phyloP scores from a whole-genome alignment of 495 filamentous ascomycete species.

The Pyronema omphalodes region DNA sequence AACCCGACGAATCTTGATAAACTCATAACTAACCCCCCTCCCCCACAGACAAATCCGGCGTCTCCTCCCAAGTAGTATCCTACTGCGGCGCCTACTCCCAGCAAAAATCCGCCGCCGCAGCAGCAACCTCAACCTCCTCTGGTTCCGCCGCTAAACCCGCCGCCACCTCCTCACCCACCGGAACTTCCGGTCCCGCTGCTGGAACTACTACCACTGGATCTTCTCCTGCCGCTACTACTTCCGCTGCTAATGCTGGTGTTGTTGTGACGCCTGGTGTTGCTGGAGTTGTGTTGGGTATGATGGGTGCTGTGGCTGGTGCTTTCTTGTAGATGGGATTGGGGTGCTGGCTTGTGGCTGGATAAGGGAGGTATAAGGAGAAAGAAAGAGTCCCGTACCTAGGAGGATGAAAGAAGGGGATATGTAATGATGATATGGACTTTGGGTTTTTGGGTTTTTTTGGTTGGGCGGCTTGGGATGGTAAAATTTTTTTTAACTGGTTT shows the following conservation, averaged over 20 bases:
- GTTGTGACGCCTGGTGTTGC: slow-evolving; percentile 8
- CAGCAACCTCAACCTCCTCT: slow-evolving; percentile 13
- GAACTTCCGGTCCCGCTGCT: slow-evolving; percentile 3
- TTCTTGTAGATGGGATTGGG: slow-evolving; percentile 15
- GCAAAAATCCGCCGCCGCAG: background rate
- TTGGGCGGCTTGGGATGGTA: no score
- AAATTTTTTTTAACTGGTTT: no score
- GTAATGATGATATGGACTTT: no score
- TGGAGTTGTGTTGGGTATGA: slow-evolving; percentile 13
- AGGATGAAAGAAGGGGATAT: no score
- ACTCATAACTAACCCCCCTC: background rate
- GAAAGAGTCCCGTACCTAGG: no score
- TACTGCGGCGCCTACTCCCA: slow-evolving; percentile 26
- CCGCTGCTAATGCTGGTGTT: slow-evolving; percentile 8
- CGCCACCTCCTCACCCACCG: slow-evolving; percentile 3
- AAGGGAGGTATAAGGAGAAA: no score
- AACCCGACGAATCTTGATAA: no score
- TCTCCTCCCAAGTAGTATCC: slow-evolving; percentile 17
- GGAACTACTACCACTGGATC: background rate
- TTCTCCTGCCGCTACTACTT: slow-evolving; percentile 2
- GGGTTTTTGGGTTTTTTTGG: no score
- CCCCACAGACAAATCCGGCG: slow-evolving; percentile 12
- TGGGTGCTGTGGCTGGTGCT: slow-evolving; percentile 21
- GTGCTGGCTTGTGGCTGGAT: background rate
- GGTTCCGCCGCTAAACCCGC: slow-evolving; percentile 8